Evolutionary conservation across 805 yeast genomes (phyloP), one percentile per base, ranked within the genome.

Genomic region (Hemisphaericaspora nanyangensis): DNA sequence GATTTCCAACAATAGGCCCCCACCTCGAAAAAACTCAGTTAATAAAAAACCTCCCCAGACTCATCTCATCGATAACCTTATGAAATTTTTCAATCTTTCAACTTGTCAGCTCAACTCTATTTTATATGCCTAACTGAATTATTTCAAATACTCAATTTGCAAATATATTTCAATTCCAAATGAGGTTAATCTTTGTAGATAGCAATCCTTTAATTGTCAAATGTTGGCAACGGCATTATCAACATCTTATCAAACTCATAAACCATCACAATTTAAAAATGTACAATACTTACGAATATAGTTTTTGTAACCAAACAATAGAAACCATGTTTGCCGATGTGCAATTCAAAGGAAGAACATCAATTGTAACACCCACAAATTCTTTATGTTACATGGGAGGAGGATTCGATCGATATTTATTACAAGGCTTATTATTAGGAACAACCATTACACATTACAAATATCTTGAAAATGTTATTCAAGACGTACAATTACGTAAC

Each of bases 311-410:
- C 18, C 22, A 7, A 13, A 16, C 46, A 3, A 35, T 42, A 13
- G 38, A 34, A 28, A 15, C 25, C 16, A 17, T 39, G 22, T 12
- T 42, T 2, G 3, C 24, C 2, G 27, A 13, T 17, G 11, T 11
- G 10, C 27, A 17, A 7, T 22, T 38, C 6, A 15, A n/a, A 4
- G 26, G 29, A 20, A 22, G 18, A 16, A 42, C 52, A 4, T 51
- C 55, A 8, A 37, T 53, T 1, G 47, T 52, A 10, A 40, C 61
- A 8, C 61, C 63, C 0, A 44, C 54, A 11, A 58, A 58, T 46
- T 50, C 58, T 8, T 43, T 52, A n/a, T 37, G 50, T 13, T 55
- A 46, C 35, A 57, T 58, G 63, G 56, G 58, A 11, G 60, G 47
- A 5, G 63, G 62, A n/a, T 57, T 51, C 34, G 63, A 58, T 43